Conservation (phyloP, 2,329 filamentous ascomycete genomes). For the Fusarium temperatum region DNA sequence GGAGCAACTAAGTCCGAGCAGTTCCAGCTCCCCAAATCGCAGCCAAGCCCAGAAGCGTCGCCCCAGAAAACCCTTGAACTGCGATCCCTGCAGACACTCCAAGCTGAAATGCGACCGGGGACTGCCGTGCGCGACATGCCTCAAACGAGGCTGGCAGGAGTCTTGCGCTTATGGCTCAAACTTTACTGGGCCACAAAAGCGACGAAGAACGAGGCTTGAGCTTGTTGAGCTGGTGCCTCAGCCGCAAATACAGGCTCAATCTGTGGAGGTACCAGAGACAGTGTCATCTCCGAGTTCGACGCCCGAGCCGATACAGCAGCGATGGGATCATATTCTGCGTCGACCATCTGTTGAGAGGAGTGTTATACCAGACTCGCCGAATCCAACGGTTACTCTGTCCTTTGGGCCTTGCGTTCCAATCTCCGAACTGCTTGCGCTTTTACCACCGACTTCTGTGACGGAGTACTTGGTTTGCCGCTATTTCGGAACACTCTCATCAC, state of each 20-base stretch:
- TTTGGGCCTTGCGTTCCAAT: background rate
- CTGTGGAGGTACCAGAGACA: background rate
- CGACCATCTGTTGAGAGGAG: background rate
- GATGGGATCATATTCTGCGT: slow-evolving; percentile 4
- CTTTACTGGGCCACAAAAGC: background rate
- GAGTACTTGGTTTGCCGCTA: slow-evolving; percentile 1
- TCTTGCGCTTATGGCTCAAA: slow-evolving; percentile 5
- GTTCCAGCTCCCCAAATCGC: background rate
- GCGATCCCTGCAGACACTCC: slow-evolving; percentile 13
- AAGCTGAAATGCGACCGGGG: slow-evolving; percentile 23
- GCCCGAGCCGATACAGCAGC: slow-evolving; percentile 5
- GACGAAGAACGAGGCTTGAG: background rate
- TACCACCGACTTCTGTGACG: background rate
- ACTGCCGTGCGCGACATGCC: slow-evolving; percentile 2
- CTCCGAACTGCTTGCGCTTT: background rate
- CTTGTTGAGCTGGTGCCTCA: background rate
- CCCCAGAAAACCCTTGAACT: slow-evolving; percentile 13
- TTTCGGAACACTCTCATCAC: background rate
- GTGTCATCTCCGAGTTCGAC: background rate
- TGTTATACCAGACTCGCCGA: background rate
- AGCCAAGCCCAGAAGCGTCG: background rate
- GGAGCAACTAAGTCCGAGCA: background rate
- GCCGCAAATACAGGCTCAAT: background rate
- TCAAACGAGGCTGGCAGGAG: slow-evolving; percentile 12
- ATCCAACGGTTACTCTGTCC: background rate